Base-by-base conservation (phyloP, 2,329 filamentous ascomycete genomes). In the Lithohypha guttulata region DNA sequence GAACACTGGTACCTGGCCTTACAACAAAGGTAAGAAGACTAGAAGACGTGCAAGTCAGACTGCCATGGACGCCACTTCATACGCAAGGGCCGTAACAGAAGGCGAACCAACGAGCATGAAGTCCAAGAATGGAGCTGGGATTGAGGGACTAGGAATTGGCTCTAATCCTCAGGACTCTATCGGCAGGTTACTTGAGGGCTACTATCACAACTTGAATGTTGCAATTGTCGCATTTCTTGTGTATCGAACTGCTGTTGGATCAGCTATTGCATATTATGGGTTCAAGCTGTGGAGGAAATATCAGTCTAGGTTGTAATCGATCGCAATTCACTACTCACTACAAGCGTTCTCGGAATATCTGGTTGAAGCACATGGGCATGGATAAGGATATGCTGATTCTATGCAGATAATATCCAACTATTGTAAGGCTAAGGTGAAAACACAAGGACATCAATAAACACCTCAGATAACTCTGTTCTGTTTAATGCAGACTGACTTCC, bases 121-220 rank as follows among this genome's bases (percentile, higher is more conserved):
- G 4, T 6, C 13, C 4, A 50, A 55, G 29, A 59, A 61, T 40
- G 52, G 57, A 27, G 58, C 60, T 13, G 59, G 59, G 2, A 61
- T 63, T 8, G 58, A 56, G 10, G 59, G 59, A 2, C 50, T 62
- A 4, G 59, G 58, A 2, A 57, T 61, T 4, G 55, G 56, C 6
- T 47, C 55, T 28, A 59, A 58, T 33, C 14, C 53, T 38, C 15
- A 55, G 10, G 58, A 65, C 49, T 61, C 61, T 2, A 56, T 64
- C 17, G 59, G 60, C 4, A 59, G 62, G 15, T 50, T 66, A 52
- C 49, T 66, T 25, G 53, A 53, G n/a, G 63, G 62, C n/a, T 66
- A 66, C 35, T 66, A 65, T 45, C 53, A 59, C 17, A 53, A 53
- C 15, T 42, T 65, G 17, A 55, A 60, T 13, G 39, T 58, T 20